A percentile compares a stretch with the other conserved stretches of the same genome.
phyloP scores from a whole-genome alignment of 257 asterid species.

The Phtheirospermum japonicum region DNA sequence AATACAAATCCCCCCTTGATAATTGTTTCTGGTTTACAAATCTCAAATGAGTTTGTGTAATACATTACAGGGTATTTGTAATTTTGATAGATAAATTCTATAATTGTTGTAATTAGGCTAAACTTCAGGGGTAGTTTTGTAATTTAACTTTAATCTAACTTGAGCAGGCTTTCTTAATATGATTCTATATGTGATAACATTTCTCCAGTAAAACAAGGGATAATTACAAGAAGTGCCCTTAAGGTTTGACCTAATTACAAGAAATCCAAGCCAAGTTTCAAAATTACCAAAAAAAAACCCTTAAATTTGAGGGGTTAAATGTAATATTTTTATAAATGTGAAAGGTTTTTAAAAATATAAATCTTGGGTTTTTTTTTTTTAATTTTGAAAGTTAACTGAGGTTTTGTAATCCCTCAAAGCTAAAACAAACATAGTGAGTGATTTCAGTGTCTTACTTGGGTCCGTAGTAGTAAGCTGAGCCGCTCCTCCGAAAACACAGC shows the following conservation, averaged over 20 bases:
- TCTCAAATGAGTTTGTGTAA: background rate
- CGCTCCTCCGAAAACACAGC: slow-evolving; percentile 89
- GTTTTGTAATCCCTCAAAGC: too few relatives aligned
- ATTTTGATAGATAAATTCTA: background rate
- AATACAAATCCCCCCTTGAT: background rate
- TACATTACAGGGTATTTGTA: background rate
- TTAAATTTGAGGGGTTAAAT: too few relatives aligned
- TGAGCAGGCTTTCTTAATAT: background rate
- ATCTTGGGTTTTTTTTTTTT: background rate
- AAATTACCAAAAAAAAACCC: background rate
- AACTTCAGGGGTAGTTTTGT: background rate
- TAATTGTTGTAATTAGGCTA: background rate
- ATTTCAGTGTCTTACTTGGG: slow-evolving; percentile 68
- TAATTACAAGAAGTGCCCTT: background rate
- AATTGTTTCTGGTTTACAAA: background rate
- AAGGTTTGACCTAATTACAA: background rate
- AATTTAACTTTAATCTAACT: background rate
- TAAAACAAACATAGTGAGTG: background rate
- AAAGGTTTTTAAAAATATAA: too few relatives aligned
- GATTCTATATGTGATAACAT: background rate
- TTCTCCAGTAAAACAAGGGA: background rate
- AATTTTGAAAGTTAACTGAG: too few relatives aligned
- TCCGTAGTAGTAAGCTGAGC: slow-evolving; percentile 71
- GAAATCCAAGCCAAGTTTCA: background rate
- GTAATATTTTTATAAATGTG: too few relatives aligned